Conservation (phyloP, 192 early-diverging fungal species). For the Umbelopsis vinacea region DNA sequence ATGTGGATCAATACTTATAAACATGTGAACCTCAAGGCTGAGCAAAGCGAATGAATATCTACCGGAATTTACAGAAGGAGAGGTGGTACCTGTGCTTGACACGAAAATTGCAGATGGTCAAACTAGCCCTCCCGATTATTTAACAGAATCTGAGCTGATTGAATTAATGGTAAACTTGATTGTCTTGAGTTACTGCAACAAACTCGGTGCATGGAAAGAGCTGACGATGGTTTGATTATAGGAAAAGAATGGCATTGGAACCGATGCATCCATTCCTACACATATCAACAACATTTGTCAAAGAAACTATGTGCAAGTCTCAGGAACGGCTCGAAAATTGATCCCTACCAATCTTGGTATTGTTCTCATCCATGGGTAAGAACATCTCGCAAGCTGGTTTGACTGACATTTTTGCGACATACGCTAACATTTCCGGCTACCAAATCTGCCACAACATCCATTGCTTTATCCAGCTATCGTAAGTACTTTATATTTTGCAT, state of each 20-base stretch:
- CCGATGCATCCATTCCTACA: conserved; percentile 56
- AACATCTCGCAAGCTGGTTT: too few species aligned
- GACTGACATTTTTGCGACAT: too few species aligned
- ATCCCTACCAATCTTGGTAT: conserved; percentile 59
- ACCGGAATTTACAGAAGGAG: conserved; percentile 39
- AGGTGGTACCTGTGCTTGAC: conserved; percentile 27
- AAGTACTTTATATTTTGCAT: background rate
- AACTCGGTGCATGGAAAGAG: background rate
- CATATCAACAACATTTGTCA: conserved; percentile 60
- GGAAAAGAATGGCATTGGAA: conserved; percentile 59
- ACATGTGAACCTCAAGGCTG: conserved; percentile 2
- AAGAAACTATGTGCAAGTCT: conserved; percentile 53
- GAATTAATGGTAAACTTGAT: conserved; percentile 30
- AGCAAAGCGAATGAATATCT: conserved; percentile 43
- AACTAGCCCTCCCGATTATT: conserved; percentile 57
- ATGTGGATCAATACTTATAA: too few species aligned
- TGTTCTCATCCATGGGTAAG: conserved; percentile 56
- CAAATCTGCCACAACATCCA: background rate
- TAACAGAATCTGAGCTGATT: conserved; percentile 56
- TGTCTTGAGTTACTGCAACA: background rate
- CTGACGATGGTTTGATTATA: background rate
- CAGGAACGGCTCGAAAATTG: conserved; percentile 42
- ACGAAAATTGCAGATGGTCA: conserved; percentile 46
- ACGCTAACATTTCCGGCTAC: too few species aligned
- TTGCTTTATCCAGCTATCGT: conserved; percentile 20